phyloP scores from a whole-genome alignment of 768 basidiomycete genomes.

The Russula compacta region DNA sequence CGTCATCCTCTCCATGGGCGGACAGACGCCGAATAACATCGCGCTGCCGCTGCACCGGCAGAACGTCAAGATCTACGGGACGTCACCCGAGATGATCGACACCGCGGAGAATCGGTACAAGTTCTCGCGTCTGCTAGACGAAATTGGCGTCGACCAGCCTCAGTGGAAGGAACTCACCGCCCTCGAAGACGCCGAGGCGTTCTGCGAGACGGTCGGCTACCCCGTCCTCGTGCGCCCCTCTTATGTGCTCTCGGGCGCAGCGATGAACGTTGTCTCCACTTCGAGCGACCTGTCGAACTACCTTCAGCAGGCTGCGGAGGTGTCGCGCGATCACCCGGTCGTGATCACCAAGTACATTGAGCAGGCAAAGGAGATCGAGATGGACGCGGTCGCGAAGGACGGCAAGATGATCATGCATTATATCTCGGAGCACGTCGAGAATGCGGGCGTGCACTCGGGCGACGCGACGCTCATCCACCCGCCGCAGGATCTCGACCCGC shows the following conservation, averaged over 20 bases:
- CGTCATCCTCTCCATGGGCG: constrained; percentile 96
- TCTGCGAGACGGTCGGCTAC: constrained; percentile 90
- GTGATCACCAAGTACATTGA: constrained; percentile 99
- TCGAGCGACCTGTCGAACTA: constrained; percentile 86
- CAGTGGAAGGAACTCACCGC: constrained; percentile 94
- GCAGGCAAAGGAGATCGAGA: constrained; percentile 99
- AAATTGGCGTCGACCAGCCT: constrained; percentile 98
- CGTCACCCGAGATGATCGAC: constrained; percentile 99
- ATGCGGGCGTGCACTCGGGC: constrained; percentile 97
- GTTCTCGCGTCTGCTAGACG: constrained; percentile 95
- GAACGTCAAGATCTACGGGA: constrained; percentile 97
- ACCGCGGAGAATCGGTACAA: constrained; percentile 99
- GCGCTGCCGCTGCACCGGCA: constrained; percentile 91
- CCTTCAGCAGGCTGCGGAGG: constrained; percentile 88
- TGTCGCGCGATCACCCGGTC: constrained; percentile 93
- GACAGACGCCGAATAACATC: constrained; percentile 98
- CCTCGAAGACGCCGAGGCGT: constrained; percentile 76
- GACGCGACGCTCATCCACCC: constrained; percentile 98
- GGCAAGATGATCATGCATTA: constrained; percentile 99
- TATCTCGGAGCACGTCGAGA: constrained; percentile 98
- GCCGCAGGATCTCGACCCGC: constrained; percentile 95
- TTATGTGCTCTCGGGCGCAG: constrained; percentile 98
- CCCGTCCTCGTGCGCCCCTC: constrained; percentile 96
- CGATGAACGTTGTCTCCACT: constrained; percentile 98
- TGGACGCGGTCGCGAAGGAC: constrained; percentile 96